Base-by-base conservation (phyloP, 345 rosid species). In the Rhizophora apiculata region DNA sequence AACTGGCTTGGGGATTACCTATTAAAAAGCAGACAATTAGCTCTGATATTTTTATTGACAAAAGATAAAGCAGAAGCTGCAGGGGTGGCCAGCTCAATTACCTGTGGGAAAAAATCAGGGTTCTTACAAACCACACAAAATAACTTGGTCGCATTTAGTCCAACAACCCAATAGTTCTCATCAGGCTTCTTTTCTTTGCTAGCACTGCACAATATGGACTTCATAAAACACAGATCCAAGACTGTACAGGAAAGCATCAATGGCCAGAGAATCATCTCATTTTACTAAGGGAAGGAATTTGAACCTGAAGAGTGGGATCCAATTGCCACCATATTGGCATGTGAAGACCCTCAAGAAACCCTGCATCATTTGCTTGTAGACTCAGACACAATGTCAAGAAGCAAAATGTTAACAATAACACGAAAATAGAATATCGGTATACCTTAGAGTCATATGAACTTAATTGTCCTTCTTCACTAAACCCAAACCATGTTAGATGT, bases 291-390 rank as follows among this genome's bases (percentile, higher is more conserved):
- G 66, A 67, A 66, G 69, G 68, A 81, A 62, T 69, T 39, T 72
- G 70, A 75, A 95, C 99, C 99, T 90, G 89, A 92, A 95, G 65
- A 90, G 80, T 21, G 99, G 99, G 78, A 90, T 80, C 99, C 99
- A 95, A 66, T 85, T 84, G 80, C 98, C 99, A 73, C 94, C 98
- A 82, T 55, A 92, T 71, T 90, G 87, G 75, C 77, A 80, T 31
- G 94, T 83, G 72, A 79, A 88, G 63, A 82, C 86, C 79, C 91
- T 83, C 82, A 95, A 74, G 60, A 90, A 77, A 43, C 97, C 98
- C 98, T 90, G 74, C 80, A 85, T 29, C 48, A 53, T 58, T 76
- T 70, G 57, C 62, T 62, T 36, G 62, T 5, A 36, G 16, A 46
- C 20, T 74, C 60, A 76, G 71, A 72, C 68, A 39, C 60, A 63